Conservation (phyloP, 2,329 filamentous ascomycete genomes). For the Talaromyces rugulosus region DNA sequence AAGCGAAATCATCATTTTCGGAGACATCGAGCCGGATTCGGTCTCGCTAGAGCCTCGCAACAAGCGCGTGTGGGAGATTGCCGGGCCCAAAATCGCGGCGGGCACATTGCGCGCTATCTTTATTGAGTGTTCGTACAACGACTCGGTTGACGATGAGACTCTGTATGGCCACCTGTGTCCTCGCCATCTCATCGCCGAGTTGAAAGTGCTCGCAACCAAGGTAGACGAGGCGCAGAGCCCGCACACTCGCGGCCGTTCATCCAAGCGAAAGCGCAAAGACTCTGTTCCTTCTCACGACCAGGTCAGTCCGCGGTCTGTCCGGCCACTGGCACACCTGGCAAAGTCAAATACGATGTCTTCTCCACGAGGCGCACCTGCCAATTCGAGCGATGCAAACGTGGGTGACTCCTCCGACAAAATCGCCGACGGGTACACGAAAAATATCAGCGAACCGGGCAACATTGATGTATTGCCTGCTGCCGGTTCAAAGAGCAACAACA, state of each 20-base stretch:
- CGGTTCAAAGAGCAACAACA: background rate
- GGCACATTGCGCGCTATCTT: slow-evolving; percentile 76
- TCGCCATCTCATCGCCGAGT: slow-evolving; percentile 73
- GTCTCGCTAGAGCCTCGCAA: slow-evolving; percentile 79
- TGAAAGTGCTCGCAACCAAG: slow-evolving; percentile 66
- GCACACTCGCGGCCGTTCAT: slow-evolving; percentile 21
- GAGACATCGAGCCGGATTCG: slow-evolving; percentile 89
- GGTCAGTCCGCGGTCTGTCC: slow-evolving; percentile 24
- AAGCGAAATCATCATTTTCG: slow-evolving; percentile 85
- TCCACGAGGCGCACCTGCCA: background rate
- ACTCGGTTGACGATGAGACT: slow-evolving; percentile 69
- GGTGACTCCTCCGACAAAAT: background rate
- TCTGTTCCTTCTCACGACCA: slow-evolving; percentile 17
- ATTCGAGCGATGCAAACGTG: background rate
- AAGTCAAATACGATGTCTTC: background rate
- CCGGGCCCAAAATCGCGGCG: slow-evolving; percentile 74
- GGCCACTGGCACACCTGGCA: slow-evolving; percentile 10
- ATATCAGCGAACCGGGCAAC: background rate
- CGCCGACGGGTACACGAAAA: background rate
- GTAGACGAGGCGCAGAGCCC: slow-evolving; percentile 54
- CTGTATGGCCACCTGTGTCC: slow-evolving; percentile 90
- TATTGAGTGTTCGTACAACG: slow-evolving; percentile 92
- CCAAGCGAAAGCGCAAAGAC: slow-evolving; percentile 40
- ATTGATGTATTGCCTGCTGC: background rate
- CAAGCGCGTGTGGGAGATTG: slow-evolving; percentile 77